Base-by-base conservation (phyloP, 2,329 filamentous ascomycete genomes). In the Cephalotrichum gorgonifer region DNA sequence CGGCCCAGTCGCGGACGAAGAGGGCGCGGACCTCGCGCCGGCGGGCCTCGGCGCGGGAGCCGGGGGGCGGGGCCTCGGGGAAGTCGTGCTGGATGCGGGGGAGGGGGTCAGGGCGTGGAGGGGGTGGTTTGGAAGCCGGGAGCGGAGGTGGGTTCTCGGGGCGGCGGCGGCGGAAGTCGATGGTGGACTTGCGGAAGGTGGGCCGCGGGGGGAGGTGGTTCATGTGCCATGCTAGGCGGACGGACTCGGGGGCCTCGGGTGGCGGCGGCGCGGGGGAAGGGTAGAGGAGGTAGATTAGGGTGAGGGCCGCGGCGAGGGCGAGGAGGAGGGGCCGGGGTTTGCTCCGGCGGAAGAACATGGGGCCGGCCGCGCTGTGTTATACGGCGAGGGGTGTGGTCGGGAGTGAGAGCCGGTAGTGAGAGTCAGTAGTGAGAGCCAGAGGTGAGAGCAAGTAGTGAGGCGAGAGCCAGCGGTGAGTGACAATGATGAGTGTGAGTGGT, bases 1-100 rank as follows among this genome's bases (percentile, higher is more conserved):
- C 76, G 8, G 62, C 58, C 78, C 79, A 85, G 52, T 74, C 73
- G 56, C 75, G 75, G 42, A 66, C 52, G 54, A 80, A 80, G 54
- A 68, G 72, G 44, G 67, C 66, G 54, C 67, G 70, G 46, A 81
- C 71, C 22, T 71, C 70, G 14, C 58, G 54, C 35, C 67, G 58
- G 30, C 70, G 64, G 50, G 62, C 57, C 47, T 62, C 59, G 22
- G 22, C 28, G 25, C 7, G n/a, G 9, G 33, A n/a, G 35, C 17
- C n/a, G 9, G 53, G 58, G 64, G 17, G 57, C 58, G 20, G 14
- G 33, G 17, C 26, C 7, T 57, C 60, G 39, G 54, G 41, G 49
- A 67, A 69, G 15, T 8, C 42, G 53, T 63, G 59, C 54, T 72
- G 69, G 23, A 72, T 60, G 20, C 50, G 56, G 3, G 66, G 67